A percentile compares a stretch with the other conserved stretches of the same genome.
These are phyloP conservation scores for Phaeosphaeria sp. DNA, from an alignment of 2,329 filamentous ascomycete genomes.

Conservation along the genomic window DNA sequence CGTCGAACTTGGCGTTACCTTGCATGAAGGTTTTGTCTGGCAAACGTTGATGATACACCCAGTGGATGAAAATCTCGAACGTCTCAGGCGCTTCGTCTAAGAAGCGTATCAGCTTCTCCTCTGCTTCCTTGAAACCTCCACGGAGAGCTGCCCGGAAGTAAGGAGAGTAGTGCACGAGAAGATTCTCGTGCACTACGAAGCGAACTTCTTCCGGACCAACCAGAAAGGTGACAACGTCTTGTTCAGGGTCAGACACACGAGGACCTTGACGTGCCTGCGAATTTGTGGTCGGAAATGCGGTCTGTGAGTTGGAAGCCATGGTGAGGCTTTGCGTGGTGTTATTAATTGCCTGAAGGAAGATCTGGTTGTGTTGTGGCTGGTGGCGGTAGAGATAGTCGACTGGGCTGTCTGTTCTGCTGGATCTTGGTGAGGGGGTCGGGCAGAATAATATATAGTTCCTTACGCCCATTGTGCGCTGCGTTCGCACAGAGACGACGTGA, in stretches of 20 bases:
- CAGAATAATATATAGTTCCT: no score
- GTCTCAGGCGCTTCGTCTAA: constrained; percentile 2
- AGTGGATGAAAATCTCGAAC: constrained; percentile 23
- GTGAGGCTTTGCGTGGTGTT: background rate
- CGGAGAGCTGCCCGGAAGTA: constrained; percentile 21
- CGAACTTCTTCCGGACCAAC: constrained; percentile 9
- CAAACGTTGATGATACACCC: constrained; percentile 18
- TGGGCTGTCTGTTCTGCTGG: no score
- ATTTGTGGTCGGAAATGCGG: background rate
- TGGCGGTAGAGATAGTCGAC: background rate
- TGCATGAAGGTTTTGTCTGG: constrained; percentile 1
- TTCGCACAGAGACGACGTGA: no score
- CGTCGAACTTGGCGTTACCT: constrained; percentile 2
- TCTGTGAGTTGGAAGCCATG: background rate
- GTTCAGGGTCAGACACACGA: background rate
- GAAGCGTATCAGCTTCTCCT: constrained; percentile 12
- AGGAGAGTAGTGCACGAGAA: constrained; percentile 11
- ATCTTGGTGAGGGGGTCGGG: no score
- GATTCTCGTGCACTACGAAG: constrained; percentile 12
- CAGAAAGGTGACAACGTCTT: constrained; percentile 9
- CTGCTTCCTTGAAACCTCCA: constrained; percentile 17
- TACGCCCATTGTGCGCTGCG: no score
- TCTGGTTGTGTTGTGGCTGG: no score
- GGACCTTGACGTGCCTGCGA: background rate
- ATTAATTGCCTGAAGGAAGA: background rate